Evolutionary conservation across 2,329 filamentous ascomycete genomes (phyloP).

Genomic region (Cytospora leucostoma): DNA sequence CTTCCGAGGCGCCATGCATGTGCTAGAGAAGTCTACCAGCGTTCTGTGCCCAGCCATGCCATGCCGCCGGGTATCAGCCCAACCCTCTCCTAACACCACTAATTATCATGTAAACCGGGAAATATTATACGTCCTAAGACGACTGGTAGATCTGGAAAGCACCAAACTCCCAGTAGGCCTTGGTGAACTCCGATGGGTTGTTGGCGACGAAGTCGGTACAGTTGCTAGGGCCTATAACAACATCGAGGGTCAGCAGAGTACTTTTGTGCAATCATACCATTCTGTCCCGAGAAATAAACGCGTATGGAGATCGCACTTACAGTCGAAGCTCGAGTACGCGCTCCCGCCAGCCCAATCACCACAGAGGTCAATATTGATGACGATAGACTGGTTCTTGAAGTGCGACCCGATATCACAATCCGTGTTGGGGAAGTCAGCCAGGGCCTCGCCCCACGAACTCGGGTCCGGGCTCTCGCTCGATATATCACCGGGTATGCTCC

Average conservation of each 20-base stretch:
- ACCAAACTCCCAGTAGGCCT: conserved; percentile 68
- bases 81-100: neutral
- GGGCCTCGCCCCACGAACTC: conserved; percentile 60
- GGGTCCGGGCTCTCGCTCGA: conserved; percentile 56
- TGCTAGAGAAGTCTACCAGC: neutral
- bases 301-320: conserved; percentile 34
- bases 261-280: too few species aligned
- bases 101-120: neutral
- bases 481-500: conserved; percentile 54
- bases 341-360: conserved; percentile 52
- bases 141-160: conserved; percentile 59
- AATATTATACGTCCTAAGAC: conserved; percentile 27
- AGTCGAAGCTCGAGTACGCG: conserved; percentile 49
- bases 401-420: conserved; percentile 60
- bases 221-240: conserved; percentile 49
- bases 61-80: neutral
- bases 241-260: conserved; percentile 29
- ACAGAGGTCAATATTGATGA: conserved; percentile 67
- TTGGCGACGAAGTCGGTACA: conserved; percentile 61
- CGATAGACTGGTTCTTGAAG: conserved; percentile 66
- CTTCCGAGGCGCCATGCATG: neutral
- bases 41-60: neutral
- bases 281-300: conserved; percentile 1
- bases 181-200: conserved; percentile 55
- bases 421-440: conserved; percentile 67